Percentiles rank a stretch among this genome's conserved stretches.
Conservation (phyloP, 805 yeast genomes). For the Candida dendrica region DNA sequence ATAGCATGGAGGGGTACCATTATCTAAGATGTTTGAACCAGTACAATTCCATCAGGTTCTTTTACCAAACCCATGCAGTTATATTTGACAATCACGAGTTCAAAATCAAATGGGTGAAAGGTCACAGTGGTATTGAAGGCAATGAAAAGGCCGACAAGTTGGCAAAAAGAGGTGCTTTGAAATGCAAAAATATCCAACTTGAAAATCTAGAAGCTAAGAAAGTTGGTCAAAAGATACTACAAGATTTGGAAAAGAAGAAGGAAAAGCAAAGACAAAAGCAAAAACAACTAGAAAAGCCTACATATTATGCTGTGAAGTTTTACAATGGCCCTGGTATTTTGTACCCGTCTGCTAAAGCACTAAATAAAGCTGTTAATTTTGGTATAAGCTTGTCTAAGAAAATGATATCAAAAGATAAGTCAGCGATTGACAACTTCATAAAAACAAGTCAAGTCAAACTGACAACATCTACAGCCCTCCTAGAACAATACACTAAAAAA, state of each 20-base stretch:
- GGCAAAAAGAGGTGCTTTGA: constrained; percentile 56
- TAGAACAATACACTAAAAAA: no score
- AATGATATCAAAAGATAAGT: no score
- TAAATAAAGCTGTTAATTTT: no score
- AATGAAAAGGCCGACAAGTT: constrained; percentile 72
- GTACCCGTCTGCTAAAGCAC: no score
- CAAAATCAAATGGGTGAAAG: constrained; percentile 54
- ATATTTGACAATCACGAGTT: constrained; percentile 29
- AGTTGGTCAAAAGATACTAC: no score
- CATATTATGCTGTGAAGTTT: not conserved
- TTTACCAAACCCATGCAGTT: constrained; percentile 21
- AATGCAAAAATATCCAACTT: not conserved
- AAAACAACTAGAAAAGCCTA: not conserved
- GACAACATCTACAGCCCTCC: no score
- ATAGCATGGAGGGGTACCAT: no score
- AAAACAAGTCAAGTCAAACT: no score
- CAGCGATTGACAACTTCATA: no score
- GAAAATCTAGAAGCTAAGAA: not conserved
- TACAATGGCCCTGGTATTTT: not conserved
- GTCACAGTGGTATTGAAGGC: constrained; percentile 64
- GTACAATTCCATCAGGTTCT: not conserved
- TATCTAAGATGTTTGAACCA: not conserved
- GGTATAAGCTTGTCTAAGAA: no score
- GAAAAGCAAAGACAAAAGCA: no score
- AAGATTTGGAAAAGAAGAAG: no score